Percentiles rank a stretch among this genome's conserved stretches.
phyloP scores from a whole-genome alignment of 148 eudicot genomes.

The Rhododendron mucronatum region DNA sequence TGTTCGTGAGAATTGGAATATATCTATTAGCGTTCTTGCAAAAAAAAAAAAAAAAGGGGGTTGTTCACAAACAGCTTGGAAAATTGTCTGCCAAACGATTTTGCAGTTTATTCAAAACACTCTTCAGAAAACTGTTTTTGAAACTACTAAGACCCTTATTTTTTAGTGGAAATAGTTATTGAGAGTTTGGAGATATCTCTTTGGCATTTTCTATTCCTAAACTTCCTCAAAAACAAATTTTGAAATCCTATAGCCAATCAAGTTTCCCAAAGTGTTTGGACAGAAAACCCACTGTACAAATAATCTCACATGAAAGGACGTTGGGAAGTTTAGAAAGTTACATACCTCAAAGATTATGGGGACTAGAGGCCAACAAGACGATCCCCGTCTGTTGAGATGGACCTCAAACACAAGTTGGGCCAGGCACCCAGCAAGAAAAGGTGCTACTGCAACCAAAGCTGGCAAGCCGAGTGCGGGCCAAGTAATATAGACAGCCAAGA shows the following conservation, averaged over 20 bases:
- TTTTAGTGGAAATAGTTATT: not conserved
- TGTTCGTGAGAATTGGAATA: not conserved
- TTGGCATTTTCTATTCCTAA: not conserved
- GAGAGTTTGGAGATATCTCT: not conserved
- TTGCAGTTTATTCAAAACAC: not conserved
- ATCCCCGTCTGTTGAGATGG: conserved; percentile 33
- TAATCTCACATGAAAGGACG: not conserved
- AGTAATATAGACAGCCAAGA: conserved; percentile 40
- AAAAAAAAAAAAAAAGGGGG: too few relatives aligned
- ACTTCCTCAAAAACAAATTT: not conserved
- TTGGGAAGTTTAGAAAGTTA: not conserved
- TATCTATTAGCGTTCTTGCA: not conserved
- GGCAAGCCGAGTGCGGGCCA: conserved; percentile 72
- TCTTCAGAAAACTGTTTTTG: not conserved
- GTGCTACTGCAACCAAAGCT: conserved; percentile 54
- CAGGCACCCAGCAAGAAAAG: conserved; percentile 57
- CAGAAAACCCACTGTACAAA: not conserved
- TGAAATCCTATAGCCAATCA: not conserved
- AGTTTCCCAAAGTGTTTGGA: not conserved
- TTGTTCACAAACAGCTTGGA: not conserved
- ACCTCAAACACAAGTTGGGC: conserved; percentile 56
- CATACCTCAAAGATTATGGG: conserved; percentile 85
- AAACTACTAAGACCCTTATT: not conserved
- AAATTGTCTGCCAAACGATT: not conserved
- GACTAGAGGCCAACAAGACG: conserved; percentile 82